Conservation (phyloP, 2,329 filamentous ascomycete species). For the Botrytis elliptica region DNA sequence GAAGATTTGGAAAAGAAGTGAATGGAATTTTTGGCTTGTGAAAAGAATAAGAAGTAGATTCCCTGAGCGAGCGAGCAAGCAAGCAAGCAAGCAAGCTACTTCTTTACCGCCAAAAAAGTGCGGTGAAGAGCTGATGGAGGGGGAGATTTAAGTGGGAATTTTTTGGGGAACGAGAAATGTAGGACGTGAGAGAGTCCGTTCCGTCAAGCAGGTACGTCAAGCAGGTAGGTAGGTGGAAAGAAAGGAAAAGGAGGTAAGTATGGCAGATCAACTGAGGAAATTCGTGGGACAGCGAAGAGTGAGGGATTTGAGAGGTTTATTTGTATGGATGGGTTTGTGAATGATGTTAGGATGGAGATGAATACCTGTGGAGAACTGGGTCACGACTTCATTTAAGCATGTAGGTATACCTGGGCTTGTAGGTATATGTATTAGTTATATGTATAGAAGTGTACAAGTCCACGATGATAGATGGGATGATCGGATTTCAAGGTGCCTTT, state of each 20-base stretch:
- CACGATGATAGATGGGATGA: slow-evolving; percentile 10
- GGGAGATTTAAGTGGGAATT: slow-evolving; percentile 12
- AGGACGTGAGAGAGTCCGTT: background rate
- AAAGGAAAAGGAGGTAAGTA: background rate
- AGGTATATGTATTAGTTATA: background rate
- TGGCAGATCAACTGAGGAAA: background rate
- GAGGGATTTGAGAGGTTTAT: slow-evolving; percentile 1
- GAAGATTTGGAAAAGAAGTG: background rate
- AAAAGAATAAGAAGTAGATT: background rate
- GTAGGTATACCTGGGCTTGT: background rate
- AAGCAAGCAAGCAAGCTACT: background rate
- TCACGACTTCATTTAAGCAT: slow-evolving; percentile 5
- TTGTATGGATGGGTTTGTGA: slow-evolving; percentile 1
- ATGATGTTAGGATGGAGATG: background rate
- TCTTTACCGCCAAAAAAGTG: slow-evolving; percentile 20
- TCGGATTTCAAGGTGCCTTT: background rate
- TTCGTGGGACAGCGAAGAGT: background rate
- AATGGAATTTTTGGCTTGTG: slow-evolving; percentile 8
- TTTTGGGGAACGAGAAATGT: background rate
- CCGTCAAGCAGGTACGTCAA: background rate
- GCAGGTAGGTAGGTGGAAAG: background rate
- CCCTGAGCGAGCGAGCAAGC: background rate
- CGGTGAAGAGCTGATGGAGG: slow-evolving; percentile 16
- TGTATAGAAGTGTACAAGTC: background rate
- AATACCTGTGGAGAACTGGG: background rate